These are phyloP conservation scores for Fonsecaea erecta DNA, from an alignment of 2,329 filamentous ascomycete species.

Conservation along the genomic window DNA sequence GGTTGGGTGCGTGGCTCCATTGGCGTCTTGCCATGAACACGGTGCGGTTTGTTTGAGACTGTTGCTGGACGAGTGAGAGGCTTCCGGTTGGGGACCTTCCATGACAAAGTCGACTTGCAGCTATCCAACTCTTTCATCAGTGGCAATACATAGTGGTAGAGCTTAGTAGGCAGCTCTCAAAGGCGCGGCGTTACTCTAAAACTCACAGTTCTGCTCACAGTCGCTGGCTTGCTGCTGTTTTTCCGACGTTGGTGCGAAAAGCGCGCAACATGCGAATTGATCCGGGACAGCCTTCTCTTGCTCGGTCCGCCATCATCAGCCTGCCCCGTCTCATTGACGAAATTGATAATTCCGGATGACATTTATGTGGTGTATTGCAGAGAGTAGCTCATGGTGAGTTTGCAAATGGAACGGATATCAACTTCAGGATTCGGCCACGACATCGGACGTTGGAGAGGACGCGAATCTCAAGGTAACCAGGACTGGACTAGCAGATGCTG, in stretches of 20 bases:
- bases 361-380: background rate
- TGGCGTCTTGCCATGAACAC: background rate
- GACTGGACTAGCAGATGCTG: constrained; percentile 1
- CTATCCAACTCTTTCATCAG: background rate
- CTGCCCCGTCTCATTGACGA: constrained; percentile 18
- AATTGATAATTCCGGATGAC: constrained; percentile 15
- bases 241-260: constrained; percentile 18
- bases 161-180: background rate
- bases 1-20: constrained; percentile 1
- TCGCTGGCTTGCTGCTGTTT: constrained; percentile 7
- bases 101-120: constrained; percentile 17
- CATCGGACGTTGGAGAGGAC: background rate
- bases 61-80: constrained; percentile 3
- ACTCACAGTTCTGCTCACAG: constrained; percentile 11
- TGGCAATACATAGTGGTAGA: background rate
- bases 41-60: constrained; percentile 1
- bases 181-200: background rate
- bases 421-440: constrained; percentile 8
- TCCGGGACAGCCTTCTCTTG: constrained; percentile 15
- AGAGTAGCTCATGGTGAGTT: constrained; percentile 7
- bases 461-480: background rate
- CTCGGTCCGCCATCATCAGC: constrained; percentile 5
- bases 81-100: constrained; percentile 6
- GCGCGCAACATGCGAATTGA: constrained; percentile 17
- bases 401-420: constrained; percentile 7